Percentiles rank a stretch among this genome's conserved stretches.
phyloP scores from a whole-genome alignment of 495 filamentous ascomycete genomes.

The Penicillium mononematosum region DNA sequence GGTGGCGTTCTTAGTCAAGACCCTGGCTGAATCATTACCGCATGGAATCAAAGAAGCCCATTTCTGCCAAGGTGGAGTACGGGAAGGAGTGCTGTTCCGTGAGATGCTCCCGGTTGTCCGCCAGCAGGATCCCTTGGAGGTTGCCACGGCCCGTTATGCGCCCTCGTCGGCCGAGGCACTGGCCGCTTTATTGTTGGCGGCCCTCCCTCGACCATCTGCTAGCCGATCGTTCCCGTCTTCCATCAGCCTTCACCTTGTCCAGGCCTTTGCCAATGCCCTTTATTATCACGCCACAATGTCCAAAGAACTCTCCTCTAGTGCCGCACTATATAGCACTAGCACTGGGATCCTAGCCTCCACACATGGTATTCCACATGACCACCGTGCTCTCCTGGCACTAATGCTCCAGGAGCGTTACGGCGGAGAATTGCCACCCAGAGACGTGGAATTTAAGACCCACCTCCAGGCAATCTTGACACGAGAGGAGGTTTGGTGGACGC shows the following conservation, averaged over 20 bases:
- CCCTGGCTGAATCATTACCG: conserved; percentile 66
- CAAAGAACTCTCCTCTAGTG: conserved; percentile 57
- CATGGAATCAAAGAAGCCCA: conserved; percentile 63
- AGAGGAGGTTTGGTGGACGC: conserved; percentile 59
- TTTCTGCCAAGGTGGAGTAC: conserved; percentile 84
- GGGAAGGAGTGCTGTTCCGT: conserved; percentile 73
- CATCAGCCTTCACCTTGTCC: conserved; percentile 48
- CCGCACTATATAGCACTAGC: conserved; percentile 70
- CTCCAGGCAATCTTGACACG: conserved; percentile 47
- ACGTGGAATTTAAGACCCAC: conserved; percentile 46
- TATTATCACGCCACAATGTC: conserved; percentile 51
- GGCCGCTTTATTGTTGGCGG: conserved; percentile 41
- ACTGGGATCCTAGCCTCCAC: conserved; percentile 61
- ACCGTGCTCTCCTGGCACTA: conserved; percentile 69
- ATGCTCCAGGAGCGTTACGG: conserved; percentile 77
- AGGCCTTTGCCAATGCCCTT: conserved; percentile 51
- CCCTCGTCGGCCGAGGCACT: conserved; percentile 40
- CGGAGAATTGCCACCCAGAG: conserved; percentile 56
- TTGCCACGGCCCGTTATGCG: conserved; percentile 55
- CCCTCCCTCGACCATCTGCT: conserved; percentile 38
- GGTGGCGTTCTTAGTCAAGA: conserved; percentile 73
- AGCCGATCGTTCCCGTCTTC: conserved; percentile 29
- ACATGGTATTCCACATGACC: conserved; percentile 70
- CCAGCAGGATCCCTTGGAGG: conserved; percentile 62
- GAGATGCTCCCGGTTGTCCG: conserved; percentile 60